Percentiles rank a stretch among this genome's conserved stretches.
phyloP scores from a whole-genome alignment of 2,329 filamentous ascomycete genomes.

The Parafenestella ontariensis region DNA sequence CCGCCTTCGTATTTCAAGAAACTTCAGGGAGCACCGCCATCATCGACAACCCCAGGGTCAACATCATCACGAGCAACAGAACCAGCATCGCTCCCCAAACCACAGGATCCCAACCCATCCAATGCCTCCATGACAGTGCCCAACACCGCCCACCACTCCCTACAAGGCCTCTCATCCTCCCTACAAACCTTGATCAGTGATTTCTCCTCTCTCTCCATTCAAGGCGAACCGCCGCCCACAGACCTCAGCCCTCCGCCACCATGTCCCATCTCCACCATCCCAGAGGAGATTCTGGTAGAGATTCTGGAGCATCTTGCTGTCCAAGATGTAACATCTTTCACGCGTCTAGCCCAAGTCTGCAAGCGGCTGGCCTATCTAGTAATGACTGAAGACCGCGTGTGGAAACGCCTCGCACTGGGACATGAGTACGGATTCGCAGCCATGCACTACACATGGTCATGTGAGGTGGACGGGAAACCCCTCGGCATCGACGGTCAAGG shows the following conservation, averaged over 20 bases:
- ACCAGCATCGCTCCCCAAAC: slow-evolving; percentile 44
- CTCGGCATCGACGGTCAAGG: slow-evolving; percentile 47
- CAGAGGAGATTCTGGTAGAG: slow-evolving; percentile 83
- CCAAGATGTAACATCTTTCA: slow-evolving; percentile 77
- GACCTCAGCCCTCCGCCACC: slow-evolving; percentile 75
- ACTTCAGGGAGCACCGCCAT: slow-evolving; percentile 21
- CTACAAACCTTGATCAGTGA: slow-evolving; percentile 75
- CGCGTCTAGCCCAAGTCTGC: slow-evolving; percentile 79
- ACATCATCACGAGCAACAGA: slow-evolving; percentile 7
- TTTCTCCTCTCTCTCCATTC: slow-evolving; percentile 75
- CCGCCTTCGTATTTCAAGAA: slow-evolving; percentile 63
- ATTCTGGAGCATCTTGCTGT: slow-evolving; percentile 77
- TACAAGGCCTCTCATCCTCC: slow-evolving; percentile 62
- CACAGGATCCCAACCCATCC: slow-evolving; percentile 56
- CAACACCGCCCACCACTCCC: slow-evolving; percentile 64
- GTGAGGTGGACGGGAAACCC: slow-evolving; percentile 61
- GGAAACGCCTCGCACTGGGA: slow-evolving; percentile 77
- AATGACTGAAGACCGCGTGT: slow-evolving; percentile 82
- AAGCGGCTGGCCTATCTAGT: slow-evolving; percentile 87
- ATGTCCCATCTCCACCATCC: slow-evolving; percentile 80
- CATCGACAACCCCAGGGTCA: slow-evolving; percentile 1
- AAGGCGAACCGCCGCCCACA: slow-evolving; percentile 69
- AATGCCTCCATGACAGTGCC: slow-evolving; percentile 61
- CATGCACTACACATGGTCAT: slow-evolving; percentile 83
- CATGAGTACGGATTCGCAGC: slow-evolving; percentile 76